Evolutionary conservation across 176 grass and related monocot genomes (phyloP).

Genomic region (Avena insularis): DNA sequence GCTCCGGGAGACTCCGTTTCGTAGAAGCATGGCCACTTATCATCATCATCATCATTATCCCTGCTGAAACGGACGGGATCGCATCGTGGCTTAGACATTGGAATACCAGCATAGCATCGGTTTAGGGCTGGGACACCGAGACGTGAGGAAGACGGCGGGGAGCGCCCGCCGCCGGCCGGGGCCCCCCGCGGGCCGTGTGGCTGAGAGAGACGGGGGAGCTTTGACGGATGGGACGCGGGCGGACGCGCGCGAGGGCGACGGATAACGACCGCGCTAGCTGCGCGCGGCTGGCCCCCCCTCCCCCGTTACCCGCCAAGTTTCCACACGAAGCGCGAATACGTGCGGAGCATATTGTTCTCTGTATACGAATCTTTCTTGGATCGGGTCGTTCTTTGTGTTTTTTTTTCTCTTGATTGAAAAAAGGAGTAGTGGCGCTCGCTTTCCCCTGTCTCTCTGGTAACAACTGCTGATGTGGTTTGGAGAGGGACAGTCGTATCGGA

Average conservation of each 20-base stretch:
- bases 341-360: too few species aligned
- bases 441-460: neutral
- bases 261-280: neutral
- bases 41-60: too few species aligned
- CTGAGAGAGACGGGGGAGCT: neutral
- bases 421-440: too few species aligned
- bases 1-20: neutral
- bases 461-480: neutral
- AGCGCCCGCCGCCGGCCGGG: too few species aligned
- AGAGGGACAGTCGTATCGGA: neutral
- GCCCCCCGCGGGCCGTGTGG: neutral
- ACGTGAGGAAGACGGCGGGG: constrained; percentile 22
- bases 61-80: too few species aligned
- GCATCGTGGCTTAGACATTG: neutral
- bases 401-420: too few species aligned
- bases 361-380: too few species aligned
- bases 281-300: neutral
- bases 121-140: neutral
- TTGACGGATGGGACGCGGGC: neutral
- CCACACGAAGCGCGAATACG: neutral
- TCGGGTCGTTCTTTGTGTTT: too few species aligned
- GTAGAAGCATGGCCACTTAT: neutral
- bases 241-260: neutral
- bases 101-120: neutral
- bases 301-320: constrained; percentile 20